Base-by-base conservation (phyloP, 352 stramenopile genomes). In the Phytophthora cryptogea region DNA sequence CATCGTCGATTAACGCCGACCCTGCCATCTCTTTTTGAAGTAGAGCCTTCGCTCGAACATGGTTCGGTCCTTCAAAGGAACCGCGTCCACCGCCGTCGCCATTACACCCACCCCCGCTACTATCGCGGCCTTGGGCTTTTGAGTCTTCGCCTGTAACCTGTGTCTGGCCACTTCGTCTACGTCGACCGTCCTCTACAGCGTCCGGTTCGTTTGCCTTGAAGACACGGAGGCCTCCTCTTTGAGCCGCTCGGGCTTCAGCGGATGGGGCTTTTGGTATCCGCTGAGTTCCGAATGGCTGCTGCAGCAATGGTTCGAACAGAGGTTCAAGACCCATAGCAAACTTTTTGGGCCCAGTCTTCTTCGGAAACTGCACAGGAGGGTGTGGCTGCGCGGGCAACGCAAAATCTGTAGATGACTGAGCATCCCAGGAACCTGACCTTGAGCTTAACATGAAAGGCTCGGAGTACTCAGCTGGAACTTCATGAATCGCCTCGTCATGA, bases 231-330 rank as follows among this genome's bases (percentile, higher is more conserved):
- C 63, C 63, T 50, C 52, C 49, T 54, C 54, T 64, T 26, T 54
- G 48, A 58, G 50, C 54, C 32, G 58, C 63, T 45, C 23, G 35
- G 30, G 17, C 27, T 65, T 70, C 63, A 32, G 39, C 54, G 3
- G 68, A 53, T 13, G 59, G 45, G 16, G 44, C 63, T 48, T 76
- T 72, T 4, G 58, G 36, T 26, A 90, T 55, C 14, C 81, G 72
- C 42, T 94, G 84, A 0, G 80, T 91, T 28, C 84, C 84, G 27
- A 89, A 83, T 0, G 80, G 68, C 1, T 74, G 69, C 9, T 90
- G 80, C 14, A 94, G 46, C 7, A 94, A 64, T 32, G 84, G 82
- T 44, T 94, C 84, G 48, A 89, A 94, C 10, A 94, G 50, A 14
- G 84, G 82, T 56, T 94, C 84, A 53, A 94, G 83, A 2, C 62